Evolutionary conservation across 805 yeast species (phyloP), one percentile per base, ranked within the genome.

Genomic region (Barnettozyma wickerhamii): DNA sequence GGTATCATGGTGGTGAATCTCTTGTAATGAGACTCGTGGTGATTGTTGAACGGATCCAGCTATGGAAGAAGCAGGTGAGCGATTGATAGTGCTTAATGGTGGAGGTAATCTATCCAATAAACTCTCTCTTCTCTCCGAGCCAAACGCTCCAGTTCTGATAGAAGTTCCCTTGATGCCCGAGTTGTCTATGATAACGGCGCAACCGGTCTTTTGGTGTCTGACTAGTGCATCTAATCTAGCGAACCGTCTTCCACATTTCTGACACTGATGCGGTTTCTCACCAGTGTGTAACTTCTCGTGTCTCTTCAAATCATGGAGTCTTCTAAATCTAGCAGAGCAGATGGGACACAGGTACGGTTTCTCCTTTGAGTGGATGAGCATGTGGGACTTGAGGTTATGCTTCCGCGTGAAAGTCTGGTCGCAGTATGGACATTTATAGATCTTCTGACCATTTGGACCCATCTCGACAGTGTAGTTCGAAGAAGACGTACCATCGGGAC

Each of bases 221-320:
- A 79, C 72, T 20, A 85, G 66, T 0, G 95, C 89, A 59, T 85
- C 95, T 1, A 80, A 78, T 26, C 95, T 64, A 1, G 91, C 85
- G 62, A 85, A 85, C 31, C 69, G 63, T 34, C 83, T 69, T 13
- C 74, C 73, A 62, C 95, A 85, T 35, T 66, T 65, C 15, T 62
- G 63, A 57, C 95, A 85, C 31, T 56, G 61, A 55, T 64, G 79
- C 2, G 91, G 90, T 56, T 75, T 79, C 48, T 78, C 87, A 18
- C 91, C 91, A 0, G 88, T 75, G 55, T 85, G 95, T 27, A 81
- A 67, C 59, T 81, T 81, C 42, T 74, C 75, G 53, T 85, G 95
- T 39, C 95, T 70, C 53, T 79, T 83, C 52, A 86, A 66, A 58
- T 86, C 95, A 58, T 84, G 90, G 23, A 77, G 71, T 35, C 95